These are phyloP conservation scores for Arabidopsis lyrata DNA, from an alignment of 441 rosid species.

Conservation along the genomic window DNA sequence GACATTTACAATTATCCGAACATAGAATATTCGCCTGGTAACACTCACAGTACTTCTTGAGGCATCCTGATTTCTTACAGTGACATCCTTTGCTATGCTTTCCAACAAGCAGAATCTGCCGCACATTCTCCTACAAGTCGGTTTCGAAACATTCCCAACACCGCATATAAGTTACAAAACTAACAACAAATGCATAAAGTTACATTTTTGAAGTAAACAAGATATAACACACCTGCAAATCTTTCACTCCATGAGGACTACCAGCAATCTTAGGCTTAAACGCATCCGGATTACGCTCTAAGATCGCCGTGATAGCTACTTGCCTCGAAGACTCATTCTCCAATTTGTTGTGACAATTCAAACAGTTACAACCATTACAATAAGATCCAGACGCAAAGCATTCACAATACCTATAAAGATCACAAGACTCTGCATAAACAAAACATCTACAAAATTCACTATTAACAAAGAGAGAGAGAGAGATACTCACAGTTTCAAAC, in stretches of 20 bases:
- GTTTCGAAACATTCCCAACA: slow-evolving; percentile 1
- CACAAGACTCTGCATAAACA: not conserved
- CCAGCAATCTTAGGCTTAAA: slow-evolving; percentile 96
- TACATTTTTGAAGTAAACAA: not conserved
- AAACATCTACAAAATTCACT: not conserved
- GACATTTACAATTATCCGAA: slow-evolving; percentile 94
- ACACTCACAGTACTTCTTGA: slow-evolving; percentile 97
- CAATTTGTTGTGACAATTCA: slow-evolving; percentile 87
- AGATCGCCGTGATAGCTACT: slow-evolving; percentile 73
- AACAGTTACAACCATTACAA: slow-evolving; percentile 95
- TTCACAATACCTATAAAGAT: slow-evolving; percentile 78
- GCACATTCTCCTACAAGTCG: slow-evolving; percentile 71
- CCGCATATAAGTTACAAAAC: not conserved
- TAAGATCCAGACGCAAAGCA: slow-evolving; percentile 94
- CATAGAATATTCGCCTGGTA: slow-evolving; percentile 90
- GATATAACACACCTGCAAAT: slow-evolving; percentile 66
- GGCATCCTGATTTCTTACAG: slow-evolving; percentile 95
- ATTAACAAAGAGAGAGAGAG: not conserved
- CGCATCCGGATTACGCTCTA: slow-evolving; percentile 95
- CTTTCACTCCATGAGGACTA: slow-evolving; percentile 75
- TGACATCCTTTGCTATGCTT: slow-evolving; percentile 97
- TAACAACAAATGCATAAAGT: slow-evolving; percentile 12
- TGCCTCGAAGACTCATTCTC: slow-evolving; percentile 80
- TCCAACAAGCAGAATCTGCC: slow-evolving; percentile 59
- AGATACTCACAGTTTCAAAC: slow-evolving; percentile 75